Base-by-base conservation (phyloP, 2,329 filamentous ascomycete species). In the Trichoderma atroviride region DNA sequence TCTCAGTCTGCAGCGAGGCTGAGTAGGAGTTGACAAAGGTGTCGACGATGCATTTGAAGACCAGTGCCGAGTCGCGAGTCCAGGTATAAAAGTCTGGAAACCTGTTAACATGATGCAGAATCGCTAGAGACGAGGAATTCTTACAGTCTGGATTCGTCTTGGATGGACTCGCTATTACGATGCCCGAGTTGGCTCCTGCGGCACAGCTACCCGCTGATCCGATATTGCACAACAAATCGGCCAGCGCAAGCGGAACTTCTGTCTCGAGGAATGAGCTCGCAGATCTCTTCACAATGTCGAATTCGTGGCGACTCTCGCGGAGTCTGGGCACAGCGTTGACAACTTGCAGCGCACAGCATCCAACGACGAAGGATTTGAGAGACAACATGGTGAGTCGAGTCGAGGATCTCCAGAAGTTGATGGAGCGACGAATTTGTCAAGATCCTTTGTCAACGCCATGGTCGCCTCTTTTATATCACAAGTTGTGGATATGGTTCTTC, bases 1-100 rank as follows among this genome's bases (percentile, higher is more conserved):
- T 90, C 40, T 84, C 78, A 11, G 77, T 80, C 74, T 91, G 88
- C n/a, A 93, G 81, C 16, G 81, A 79, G 10, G 22, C 1, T 13
- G 47, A 50, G 10, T 50, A 50, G 3, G 47, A 50, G 11, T 50
- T 50, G n/a, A 50, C 6, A 24, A 50, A 50, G 1, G n/a, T 50
- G 47, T 50, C 47, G 5, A 50, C 47, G 11, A 50, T 24, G 22
- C 47, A 50, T 50, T 50, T 50, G 10, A 50, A 50, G 11, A 22
- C 22, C 10, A 50, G 11, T 22, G 47, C 47, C 47, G 47, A 50
- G n/a, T 50, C 47, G 24, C 47, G n/a, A 13, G 47, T 50, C 47
- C 47, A 50, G 10, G 47, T 50, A 16, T 50, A 50, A 24, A 50
- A 50, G 10, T 50, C 47, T 50, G 22, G 4, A 13, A 50, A 4